phyloP scores from a whole-genome alignment of 2,329 filamentous ascomycete species.

The Stagonosporopsis rhizophila region DNA sequence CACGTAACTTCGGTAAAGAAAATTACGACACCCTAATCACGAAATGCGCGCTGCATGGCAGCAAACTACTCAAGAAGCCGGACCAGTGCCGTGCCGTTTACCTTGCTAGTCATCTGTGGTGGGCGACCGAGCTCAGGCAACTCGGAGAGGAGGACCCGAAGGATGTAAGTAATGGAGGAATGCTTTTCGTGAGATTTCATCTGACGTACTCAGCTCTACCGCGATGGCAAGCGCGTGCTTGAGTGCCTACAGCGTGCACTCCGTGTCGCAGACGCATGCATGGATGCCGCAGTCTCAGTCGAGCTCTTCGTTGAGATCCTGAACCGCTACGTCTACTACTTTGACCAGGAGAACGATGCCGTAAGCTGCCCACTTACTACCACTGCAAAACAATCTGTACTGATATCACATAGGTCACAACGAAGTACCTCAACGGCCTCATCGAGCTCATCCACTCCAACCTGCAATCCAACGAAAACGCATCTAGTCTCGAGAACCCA shows the following conservation, averaged over 20 bases:
- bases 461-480: conserved; percentile 83
- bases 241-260: conserved; percentile 96
- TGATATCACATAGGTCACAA: conserved; percentile 72
- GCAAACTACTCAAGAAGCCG: conserved; percentile 95
- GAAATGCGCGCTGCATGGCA: conserved; percentile 94
- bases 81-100: conserved; percentile 98
- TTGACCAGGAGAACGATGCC: conserved; percentile 98
- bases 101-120: conserved; percentile 96
- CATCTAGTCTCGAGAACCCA: conserved; percentile 83
- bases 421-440: conserved; percentile 95
- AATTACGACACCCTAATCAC: conserved; percentile 99
- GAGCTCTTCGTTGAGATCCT: conserved; percentile 98
- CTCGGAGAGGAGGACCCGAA: conserved; percentile 82
- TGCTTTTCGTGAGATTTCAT: not conserved
- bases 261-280: conserved; percentile 95
- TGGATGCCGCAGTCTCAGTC: conserved; percentile 97
- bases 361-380: conserved; percentile 55
- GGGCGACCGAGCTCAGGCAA: conserved; percentile 83
- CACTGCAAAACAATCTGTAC: not conserved
- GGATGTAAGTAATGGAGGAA: conserved; percentile 64
- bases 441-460: conserved; percentile 99
- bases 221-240: conserved; percentile 94
- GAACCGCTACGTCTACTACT: conserved; percentile 98
- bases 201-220: conserved; percentile 70
- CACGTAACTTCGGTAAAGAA: conserved; percentile 89